Percentiles rank a stretch among this genome's conserved stretches.
Evolutionary conservation across 129 eudicot species (phyloP).

Genomic region (Helichrysum umbraculigerum): DNA sequence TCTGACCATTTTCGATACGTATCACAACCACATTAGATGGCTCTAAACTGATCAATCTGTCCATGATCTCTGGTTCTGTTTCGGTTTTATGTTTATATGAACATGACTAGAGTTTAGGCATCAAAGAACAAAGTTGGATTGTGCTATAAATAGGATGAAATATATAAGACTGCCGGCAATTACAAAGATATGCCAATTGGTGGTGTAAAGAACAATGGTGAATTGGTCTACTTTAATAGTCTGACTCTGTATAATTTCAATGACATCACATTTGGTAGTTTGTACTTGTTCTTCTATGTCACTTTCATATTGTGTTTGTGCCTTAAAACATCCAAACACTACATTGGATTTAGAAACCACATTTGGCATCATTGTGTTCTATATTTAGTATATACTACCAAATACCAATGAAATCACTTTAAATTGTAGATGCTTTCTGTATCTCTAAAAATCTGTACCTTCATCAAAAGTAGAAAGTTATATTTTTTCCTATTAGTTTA

Average conservation of each 20-base stretch:
- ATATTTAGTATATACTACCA: conserved; percentile 13
- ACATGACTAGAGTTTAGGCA: conserved; percentile 22
- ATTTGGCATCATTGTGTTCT: conserved; percentile 34
- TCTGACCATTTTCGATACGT: conserved; percentile 62
- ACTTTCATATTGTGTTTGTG: conserved; percentile 29
- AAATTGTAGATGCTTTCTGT: conserved; percentile 26
- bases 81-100: conserved; percentile 13
- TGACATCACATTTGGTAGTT: conserved; percentile 28
- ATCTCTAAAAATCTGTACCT: neutral
- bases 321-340: conserved; percentile 28
- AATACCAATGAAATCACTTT: neutral
- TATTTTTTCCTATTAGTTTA: too few species aligned
- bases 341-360: conserved; percentile 34
- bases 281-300: conserved; percentile 34
- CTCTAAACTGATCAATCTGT: conserved; percentile 70
- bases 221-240: conserved; percentile 20
- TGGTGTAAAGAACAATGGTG: conserved; percentile 38
- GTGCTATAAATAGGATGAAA: conserved; percentile 19
- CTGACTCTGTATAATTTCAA: conserved; percentile 30
- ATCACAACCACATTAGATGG: conserved; percentile 70
- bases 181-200: conserved; percentile 42
- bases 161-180: conserved; percentile 34
- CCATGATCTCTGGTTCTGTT: conserved; percentile 40
- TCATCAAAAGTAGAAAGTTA: too few species aligned
- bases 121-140: conserved; percentile 14